Evolutionary conservation across 2,329 filamentous ascomycete species (phyloP), one percentile per base, ranked within the genome.

Genomic region (Tolypocladium cylindrosporum): DNA sequence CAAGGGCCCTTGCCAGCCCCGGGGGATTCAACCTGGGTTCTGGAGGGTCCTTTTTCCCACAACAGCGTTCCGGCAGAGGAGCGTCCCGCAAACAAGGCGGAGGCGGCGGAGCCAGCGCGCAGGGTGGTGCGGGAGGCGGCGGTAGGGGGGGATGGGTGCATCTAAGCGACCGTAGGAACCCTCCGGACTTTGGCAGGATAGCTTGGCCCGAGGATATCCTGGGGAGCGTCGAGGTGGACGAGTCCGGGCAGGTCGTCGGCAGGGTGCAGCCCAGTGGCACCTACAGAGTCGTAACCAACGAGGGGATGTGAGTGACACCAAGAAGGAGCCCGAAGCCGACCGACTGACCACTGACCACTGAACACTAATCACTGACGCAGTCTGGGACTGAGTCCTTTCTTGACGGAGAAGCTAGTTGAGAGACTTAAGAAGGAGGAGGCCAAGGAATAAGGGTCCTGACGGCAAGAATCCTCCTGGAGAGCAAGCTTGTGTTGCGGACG

Each of bases 141-240:
- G 83, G 83, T 1, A 73, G 79, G 27, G 83, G 85, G 27, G 84
- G 86, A 1, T 82, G 82, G 72, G 77, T 88, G 21, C 86, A 89
- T 69, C 74, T 89, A 6, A 86, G 83, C 57, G 86, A 89, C 66
- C 65, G 74, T 56, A 74, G 86, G 56, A 86, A 86, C 55, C 83
- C 84, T 2, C 85, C 84, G 0, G 85, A 87, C 64, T 88, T 79
- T 75, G 85, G 85, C 19, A 72, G 86, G 56, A 88, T 88, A 66
- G 84, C 85, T 2, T 87, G 82, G 77, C 85, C 85, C 1, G 85
- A 88, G 65, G 85, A 89, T 65, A 89, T 89, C 42, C 74, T 89
- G 57, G 86, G 85, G 42, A 88, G 85, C 61, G 77, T 88, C 45
- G 81, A 87, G 66, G 85, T 88, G 6, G 77, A 87, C 66, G 76